Conservation (phyloP, 169 alveolate species). For the Plasmodium adleri region DNA sequence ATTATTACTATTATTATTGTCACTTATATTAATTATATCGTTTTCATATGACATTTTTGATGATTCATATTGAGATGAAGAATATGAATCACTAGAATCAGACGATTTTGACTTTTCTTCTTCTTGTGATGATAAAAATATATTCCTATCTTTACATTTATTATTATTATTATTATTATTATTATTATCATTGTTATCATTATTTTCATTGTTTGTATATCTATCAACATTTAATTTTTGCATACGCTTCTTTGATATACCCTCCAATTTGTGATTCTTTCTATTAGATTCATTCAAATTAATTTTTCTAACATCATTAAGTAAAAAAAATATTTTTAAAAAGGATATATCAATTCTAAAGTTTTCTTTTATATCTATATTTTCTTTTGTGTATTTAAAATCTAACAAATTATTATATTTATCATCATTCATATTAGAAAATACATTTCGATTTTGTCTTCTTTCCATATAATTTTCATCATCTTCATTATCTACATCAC, state of each 20-base stretch:
- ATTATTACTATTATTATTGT: not conserved
- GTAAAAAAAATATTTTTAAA: constrained; percentile 31
- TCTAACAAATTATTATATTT: constrained; percentile 10
- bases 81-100: too few species aligned
- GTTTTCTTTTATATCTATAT: constrained; percentile 66
- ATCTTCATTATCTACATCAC: not conserved
- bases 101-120: too few species aligned
- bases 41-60: too few species aligned
- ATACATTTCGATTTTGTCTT: too few species aligned
- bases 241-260: not conserved
- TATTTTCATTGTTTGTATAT: not conserved
- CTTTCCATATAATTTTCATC: not conserved
- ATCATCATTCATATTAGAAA: not conserved
- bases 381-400: constrained; percentile 30
- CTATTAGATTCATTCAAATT: not conserved
- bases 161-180: not conserved
- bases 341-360: constrained; percentile 66
- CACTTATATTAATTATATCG: not conserved
- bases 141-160: not conserved
- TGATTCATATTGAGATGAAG: too few species aligned
- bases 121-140: too few species aligned
- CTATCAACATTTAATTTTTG: not conserved
- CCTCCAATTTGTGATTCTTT: not conserved
- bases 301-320: constrained; percentile 12
- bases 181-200: not conserved